Evolutionary conservation across 2,329 filamentous ascomycete species (phyloP), one percentile per base, ranked within the genome.

Genomic region (Colletotrichum spinosum): DNA sequence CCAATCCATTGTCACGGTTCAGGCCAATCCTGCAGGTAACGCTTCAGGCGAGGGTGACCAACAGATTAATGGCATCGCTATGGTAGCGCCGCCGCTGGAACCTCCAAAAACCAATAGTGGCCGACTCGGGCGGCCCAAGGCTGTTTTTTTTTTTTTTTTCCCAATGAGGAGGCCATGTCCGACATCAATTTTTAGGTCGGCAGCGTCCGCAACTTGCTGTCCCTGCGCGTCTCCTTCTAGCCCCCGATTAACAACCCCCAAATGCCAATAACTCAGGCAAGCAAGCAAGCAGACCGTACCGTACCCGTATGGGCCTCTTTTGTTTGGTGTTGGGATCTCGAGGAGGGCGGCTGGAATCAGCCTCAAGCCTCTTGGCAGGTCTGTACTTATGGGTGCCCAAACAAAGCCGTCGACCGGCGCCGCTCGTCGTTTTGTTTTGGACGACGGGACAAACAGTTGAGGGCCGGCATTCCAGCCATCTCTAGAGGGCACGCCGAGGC

Each of bases 101-200:
- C 46, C 58, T 41, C 55, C 15, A 35, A 15, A 56, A 46, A 38
- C 54, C 64, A 65, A 67, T 67, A 67, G 60, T 65, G 49, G 64
- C 60, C 48, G 60, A 60, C 54, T 55, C 39, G 45, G 60, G 55
- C 50, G 48, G 39, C 46, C 39, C 63, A 60, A 65, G 51, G 56
- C 50, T 60, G 55, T 62, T 65, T 64, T 49, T 67, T 67, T 54
- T 65, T 45, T 65, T 50, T 62, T 65, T 64, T 44, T 65, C 65
- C 49, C 60, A 67, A 65, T 67, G 64, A 65, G 25, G 25, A 54
- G 33, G 53, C 60, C 49, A 37, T 50, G 50, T 42, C 44, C 60
- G 50, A 55, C 54, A 46, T 60, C 54, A 60, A 65, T 41, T 64
- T 59, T 50, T 67, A 65, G 60, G 54, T 60, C 60, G 60, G 60